Evolutionary conservation across 208 protist species (phyloP), one percentile per base, ranked within the genome.

Genomic region (Vickermania ingenoplastis): DNA sequence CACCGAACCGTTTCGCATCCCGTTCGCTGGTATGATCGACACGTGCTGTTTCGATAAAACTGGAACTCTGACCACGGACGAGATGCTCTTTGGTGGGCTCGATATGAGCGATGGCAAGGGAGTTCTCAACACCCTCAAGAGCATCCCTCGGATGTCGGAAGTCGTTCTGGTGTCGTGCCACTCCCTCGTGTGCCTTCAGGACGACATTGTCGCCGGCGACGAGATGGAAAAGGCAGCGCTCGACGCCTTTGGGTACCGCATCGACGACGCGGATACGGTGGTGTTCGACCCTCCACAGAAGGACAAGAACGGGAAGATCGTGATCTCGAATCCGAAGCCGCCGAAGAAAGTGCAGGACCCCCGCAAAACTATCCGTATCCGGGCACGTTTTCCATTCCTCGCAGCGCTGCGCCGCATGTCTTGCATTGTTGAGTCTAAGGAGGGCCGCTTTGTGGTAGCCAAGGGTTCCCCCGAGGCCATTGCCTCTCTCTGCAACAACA

Each of bases 21-120:
- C 98, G 11, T 97, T 97, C 61, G 99, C 98, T 4, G 99, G 99
- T 26, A 98, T 97, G 69, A 83, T 99, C 14, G 89, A 98, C 71
- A 86, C 93, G 3, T 98, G 96, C 72, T 99, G 98, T 86, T 99
- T 99, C 72, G 99, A 99, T 81, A 99, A 99, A 84, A 99, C 99
- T 2, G 99, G 99, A 49, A 99, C 97, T n/a, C 80, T 99, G 21
- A 99, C 97, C 5, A 91, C 83, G 27, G 95, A 98, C 58, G 82
- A 97, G 63, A 96, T 98, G 86, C 73, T 92, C 27, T 86, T 97
- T 48, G 80, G 83, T 31, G 95, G 94, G 31, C 77, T 98, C 2
- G 79, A 93, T 61, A 79, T 86, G 73, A 64, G 60, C 3, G 82
- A 95, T 53, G 95, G 96, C 31, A 99, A 97, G 25, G 81, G 79